Evolutionary conservation across 306 rosid genomes (phyloP), one percentile per base, ranked within the genome.

Genomic region (Vicia sativa): DNA sequence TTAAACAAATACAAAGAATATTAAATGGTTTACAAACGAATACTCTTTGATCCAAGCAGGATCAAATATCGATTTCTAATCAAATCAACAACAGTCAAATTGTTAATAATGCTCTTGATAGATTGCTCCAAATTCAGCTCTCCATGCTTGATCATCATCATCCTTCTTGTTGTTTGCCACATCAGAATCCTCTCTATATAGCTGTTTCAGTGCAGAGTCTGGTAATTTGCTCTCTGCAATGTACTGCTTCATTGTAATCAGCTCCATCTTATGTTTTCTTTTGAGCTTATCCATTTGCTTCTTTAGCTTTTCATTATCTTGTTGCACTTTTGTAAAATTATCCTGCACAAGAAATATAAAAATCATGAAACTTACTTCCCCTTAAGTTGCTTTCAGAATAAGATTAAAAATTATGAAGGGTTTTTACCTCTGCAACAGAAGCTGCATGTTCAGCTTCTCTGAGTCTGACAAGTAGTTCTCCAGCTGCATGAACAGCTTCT

Each of bases 401-500:
- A 15, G 65, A 23, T n/a, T n/a, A 8, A n/a, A 45, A 45, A 4
- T 29, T 2, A 53, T 50, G 35, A 43, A 62, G 53, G 38, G 53
- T 14, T 10, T 49, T 82, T 88, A 95, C 96, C 99, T 90, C 88
- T 60, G 89, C 87, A 67, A 72, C 58, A 50, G 97, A 87, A 28
- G 85, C 86, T 55, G 92, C 82, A 34, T 95, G 83, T 65, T 90
- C 99, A 31, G 99, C 92, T 82, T 95, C 96, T 82, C 96, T 84
- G 26, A 90, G 96, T 84, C 99, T 74, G 29, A 86, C 97, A 57
- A 95, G 99, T 21, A 95, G 86, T 75, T 87, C 99, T 64, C 97
- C 99, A 34, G 99, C 99, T 25, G 97, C 97, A 78, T 95, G 99
- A 62, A 95, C 99, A 54, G 97, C 99, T 81, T 90, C 99, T 61